Evolutionary conservation across 371 early-diverging fungal genomes (phyloP), one percentile per base, ranked within the genome.

Genomic region (Syncephalastrum racemosum): DNA sequence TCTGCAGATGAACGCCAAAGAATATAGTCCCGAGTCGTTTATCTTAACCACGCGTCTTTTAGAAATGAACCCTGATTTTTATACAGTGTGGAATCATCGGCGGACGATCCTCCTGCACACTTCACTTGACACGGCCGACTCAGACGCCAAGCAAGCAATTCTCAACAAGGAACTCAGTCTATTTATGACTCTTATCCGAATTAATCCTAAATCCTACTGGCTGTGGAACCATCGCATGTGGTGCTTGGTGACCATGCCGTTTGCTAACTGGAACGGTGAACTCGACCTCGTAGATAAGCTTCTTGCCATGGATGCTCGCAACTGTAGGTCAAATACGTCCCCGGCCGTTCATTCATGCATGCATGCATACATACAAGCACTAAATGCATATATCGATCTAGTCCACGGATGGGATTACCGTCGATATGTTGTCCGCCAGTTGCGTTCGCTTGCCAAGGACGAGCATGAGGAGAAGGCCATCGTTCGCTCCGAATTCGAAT

Each of bases 341-440:
- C n/a, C n/a, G 7, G 27, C 3, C 6, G 6, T 7, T 27, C 7
- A 6, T 31, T 31, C 36, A 31, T 10, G 8, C 36, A 31, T 31
- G 36, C 10, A 8, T 31, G 36, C 36, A 31, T 31, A 12, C 2
- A 12, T 31, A 12, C 27, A 27, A 6, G 27, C 27, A 27, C 7
- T 27, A 27, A 12, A 4, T 13, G 41, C 15, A 53, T 52, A 16
- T 5, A n/a, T 42, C n/a, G 1, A 0, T 23, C 39, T 63, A 92
- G 93, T 94, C 65, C 98, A 98, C 67, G 96, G 95, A 12, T 98
- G 98, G 98, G 82, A 89, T 67, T 96, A 97, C 70, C 83, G 98
- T 10, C 85, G 95, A 1, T 87, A 84, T 46, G 89, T 98, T 0
- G 81, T 92, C 19, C 50, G 69, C 0, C 76, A 81, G 31, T 56